Evolutionary conservation across 129 eudicot genomes (phyloP).

Genomic region (Chrysanthemum seticuspe): DNA sequence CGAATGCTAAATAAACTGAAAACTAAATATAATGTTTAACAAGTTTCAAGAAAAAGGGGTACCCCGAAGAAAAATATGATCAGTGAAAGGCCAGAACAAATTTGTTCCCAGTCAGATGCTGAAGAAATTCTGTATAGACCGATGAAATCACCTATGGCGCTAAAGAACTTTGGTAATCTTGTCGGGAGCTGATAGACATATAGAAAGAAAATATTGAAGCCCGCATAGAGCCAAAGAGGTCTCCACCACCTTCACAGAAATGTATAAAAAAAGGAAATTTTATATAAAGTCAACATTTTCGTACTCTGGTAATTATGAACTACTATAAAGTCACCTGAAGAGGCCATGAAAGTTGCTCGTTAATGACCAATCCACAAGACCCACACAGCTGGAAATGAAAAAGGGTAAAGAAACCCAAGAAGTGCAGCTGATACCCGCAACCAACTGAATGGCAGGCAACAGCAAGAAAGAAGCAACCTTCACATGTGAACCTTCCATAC

Average conservation of each 20-base stretch:
- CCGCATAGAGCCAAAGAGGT: slow-evolving; percentile 87
- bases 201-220: slow-evolving; percentile 60
- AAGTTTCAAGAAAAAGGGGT: slow-evolving; percentile 30
- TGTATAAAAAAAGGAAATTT: slow-evolving; percentile 31
- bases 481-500: slow-evolving; percentile 66
- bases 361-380: slow-evolving; percentile 93
- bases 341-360: slow-evolving; percentile 97
- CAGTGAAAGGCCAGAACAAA: slow-evolving; percentile 67
- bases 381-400: slow-evolving; percentile 93
- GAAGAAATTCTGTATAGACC: slow-evolving; percentile 74
- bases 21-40: slow-evolving; percentile 11
- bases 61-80: slow-evolving; percentile 77
- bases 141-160: slow-evolving; percentile 53
- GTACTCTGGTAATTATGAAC: slow-evolving; percentile 9
- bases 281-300: slow-evolving; percentile 22
- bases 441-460: slow-evolving; percentile 84
- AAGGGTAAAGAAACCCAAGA: slow-evolving; percentile 98
- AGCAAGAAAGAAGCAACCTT: slow-evolving; percentile 83
- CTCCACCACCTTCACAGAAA: slow-evolving; percentile 84
- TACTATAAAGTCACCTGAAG: slow-evolving; percentile 58
- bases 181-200: slow-evolving; percentile 84
- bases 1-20: slow-evolving; percentile 3
- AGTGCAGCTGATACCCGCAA: slow-evolving; percentile 84
- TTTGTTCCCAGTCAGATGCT: slow-evolving; percentile 69
- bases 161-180: slow-evolving; percentile 44